Conservation (phyloP, 345 rosid species). For the Excoecaria cochinchinensis region DNA sequence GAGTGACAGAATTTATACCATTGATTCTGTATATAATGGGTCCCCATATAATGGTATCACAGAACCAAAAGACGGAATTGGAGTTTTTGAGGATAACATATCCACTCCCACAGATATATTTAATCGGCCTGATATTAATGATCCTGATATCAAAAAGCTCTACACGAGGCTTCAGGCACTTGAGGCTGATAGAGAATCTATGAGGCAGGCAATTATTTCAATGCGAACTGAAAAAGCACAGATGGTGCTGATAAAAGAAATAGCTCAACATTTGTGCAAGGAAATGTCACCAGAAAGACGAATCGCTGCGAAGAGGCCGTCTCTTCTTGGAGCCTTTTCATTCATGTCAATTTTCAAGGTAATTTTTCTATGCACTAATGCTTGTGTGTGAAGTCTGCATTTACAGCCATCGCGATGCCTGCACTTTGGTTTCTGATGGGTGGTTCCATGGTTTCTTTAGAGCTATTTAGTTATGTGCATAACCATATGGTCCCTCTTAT, state of each 20-base stretch:
- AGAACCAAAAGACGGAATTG: conserved; percentile 48
- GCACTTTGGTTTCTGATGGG: not conserved
- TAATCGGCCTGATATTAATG: conserved; percentile 49
- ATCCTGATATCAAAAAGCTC: conserved; percentile 83
- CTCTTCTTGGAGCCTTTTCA: conserved; percentile 41
- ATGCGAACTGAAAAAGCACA: conserved; percentile 94
- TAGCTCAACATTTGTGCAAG: conserved; percentile 87
- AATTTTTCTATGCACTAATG: conserved; percentile 8
- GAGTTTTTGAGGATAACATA: conserved; percentile 43
- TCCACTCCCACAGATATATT: conserved; percentile 44
- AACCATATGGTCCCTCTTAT: not conserved
- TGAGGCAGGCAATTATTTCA: conserved; percentile 85
- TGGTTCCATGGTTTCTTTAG: not conserved
- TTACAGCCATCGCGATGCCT: not conserved
- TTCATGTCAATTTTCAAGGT: conserved; percentile 80
- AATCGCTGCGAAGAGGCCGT: conserved; percentile 46
- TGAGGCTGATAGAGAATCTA: conserved; percentile 96
- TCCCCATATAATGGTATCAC: conserved; percentile 32
- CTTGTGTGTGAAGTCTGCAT: not conserved
- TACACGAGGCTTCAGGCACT: conserved; percentile 88
- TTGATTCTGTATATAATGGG: conserved; percentile 70
- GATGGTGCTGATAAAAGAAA: conserved; percentile 80
- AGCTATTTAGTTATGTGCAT: not conserved
- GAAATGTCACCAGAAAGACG: conserved; percentile 62
- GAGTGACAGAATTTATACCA: conserved; percentile 85